A percentile compares a stretch with the other conserved stretches of the same genome.
Conservation (phyloP, 2,329 filamentous ascomycete genomes). For the Hymenotorrendiella dingleyae region DNA sequence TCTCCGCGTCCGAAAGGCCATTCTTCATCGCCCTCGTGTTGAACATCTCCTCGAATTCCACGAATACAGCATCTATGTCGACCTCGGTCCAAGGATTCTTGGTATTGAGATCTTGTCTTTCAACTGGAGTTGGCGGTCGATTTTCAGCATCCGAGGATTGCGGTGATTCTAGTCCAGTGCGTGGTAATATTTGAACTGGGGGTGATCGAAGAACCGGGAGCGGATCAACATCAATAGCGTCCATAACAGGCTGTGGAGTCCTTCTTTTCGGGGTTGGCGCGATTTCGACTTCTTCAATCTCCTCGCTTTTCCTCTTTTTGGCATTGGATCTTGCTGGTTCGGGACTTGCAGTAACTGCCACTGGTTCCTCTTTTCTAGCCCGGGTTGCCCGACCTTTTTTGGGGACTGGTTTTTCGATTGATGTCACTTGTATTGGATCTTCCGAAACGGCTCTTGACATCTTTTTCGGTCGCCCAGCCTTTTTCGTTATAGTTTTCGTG, state of each 20-base stretch:
- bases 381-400: conserved; percentile 41
- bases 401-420: no score
- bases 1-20: conserved; percentile 67
- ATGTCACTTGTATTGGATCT: no score
- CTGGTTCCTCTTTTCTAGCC: conserved; percentile 48
- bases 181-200: no score
- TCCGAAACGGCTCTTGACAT: no score
- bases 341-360: conserved; percentile 38
- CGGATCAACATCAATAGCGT: no score
- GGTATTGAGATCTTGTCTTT: conserved; percentile 51
- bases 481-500: conserved; percentile 53
- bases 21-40: conserved; percentile 37
- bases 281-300: conserved; percentile 10
- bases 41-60: conserved; percentile 34
- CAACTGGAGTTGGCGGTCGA: conserved; percentile 62
- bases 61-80: conserved; percentile 69
- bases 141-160: conserved; percentile 80
- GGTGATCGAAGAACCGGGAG: no score
- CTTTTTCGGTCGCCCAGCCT: conserved; percentile 50
- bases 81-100: conserved; percentile 62
- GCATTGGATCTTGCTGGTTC: no score
- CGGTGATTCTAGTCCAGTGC: conserved; percentile 61
- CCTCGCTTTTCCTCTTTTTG: conserved; percentile 27
- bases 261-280: conserved; percentile 24
- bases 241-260: no score